Evolutionary conservation across 352 stramenopile species (phyloP), one percentile per base, ranked within the genome.

Genomic region (Pythium utonaiense): DNA sequence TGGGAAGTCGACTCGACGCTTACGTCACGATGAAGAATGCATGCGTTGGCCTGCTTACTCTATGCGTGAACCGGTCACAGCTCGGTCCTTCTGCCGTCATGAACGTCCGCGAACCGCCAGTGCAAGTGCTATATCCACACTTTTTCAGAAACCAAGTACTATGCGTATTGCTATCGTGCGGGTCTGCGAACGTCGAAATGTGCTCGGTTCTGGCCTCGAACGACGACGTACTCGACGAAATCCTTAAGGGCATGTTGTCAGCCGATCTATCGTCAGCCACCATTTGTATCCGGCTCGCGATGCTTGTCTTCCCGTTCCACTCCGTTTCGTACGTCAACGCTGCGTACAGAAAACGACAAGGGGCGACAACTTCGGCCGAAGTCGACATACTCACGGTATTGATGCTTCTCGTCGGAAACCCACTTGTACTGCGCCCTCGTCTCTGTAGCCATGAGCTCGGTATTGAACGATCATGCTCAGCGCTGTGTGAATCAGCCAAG

Each of bases 361-460:
- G 34, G 50, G 51, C 31, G 69, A 88, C 45, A 75, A 86, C 47
- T 34, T 89, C 36, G 0, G 17, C 22, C 0, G 34, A 27, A 5
- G 25, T 31, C 3, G 52, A 70, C 21, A 58, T 70, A 28, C 22
- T 70, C 3, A 59, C 27, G 3, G 41, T 78, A 38, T 55, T 95
- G 3, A 81, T 92, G 64, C 72, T 82, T 17, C 33, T 93, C 3
- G 73, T 93, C 2, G 86, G 86, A 4, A 62, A 73, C 30, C 84
- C 86, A 14, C 67, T 88, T 3, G 64, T 93, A 10, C 52, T 86
- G 21, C 75, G 86, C 2, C 86, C 86, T 21, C 75, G 78, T 2
- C 68, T 95, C 6, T 95, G 86, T 41, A 80, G 70, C 0, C 86
- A 95, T n/a, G 86, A 95, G 52, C 64, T 95, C 22, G 83, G 83